Base-by-base conservation (phyloP, 805 yeast genomes). In the Cyberlindnera xylosilytica region DNA sequence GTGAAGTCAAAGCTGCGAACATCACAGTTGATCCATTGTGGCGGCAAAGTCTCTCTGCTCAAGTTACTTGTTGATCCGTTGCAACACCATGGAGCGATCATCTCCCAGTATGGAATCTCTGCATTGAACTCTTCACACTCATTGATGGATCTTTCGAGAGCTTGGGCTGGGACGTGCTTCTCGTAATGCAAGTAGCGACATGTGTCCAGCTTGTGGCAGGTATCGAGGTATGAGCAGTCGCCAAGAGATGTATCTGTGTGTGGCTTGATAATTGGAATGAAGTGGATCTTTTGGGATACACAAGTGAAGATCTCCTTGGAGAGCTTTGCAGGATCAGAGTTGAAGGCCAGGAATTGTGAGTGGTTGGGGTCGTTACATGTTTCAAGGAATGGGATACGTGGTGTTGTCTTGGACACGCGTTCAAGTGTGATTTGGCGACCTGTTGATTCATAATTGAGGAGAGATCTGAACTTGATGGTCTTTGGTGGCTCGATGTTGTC, bases 201-300 rank as follows among this genome's bases (percentile, higher is more conserved):
- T 9, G 79, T 69, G 46, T 77, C 78, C 60, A 87, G 74, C 62
- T 88, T 88, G 65, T 87, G 97, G 58, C 98, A 90, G 1, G 97
- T 89, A 58, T 90, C 97, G 45, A 90, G 70, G 58, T 90, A 90
- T 9, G 97, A 89, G 60, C 98, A 90, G 62, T 90, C 97, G 1
- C 97, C 97, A 7, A 87, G 60, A 15, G 72, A 64, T 2, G 65
- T 41, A 54, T 91, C 97, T 0, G 97, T 88, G 43, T 77, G 81
- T 13, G 64, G 54, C 45, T 75, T 77, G 23, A 76, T 62, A 23
- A 76, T 64, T 11, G 82, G 82, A n/a, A 78, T 65, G 51, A 69
- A 76, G 57, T 78, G 84, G 41, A 73, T 71, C 41, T 70, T 54
- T 5, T 16, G 23, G 12, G 43, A 37, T n/a, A 53, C 38, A 32